A percentile compares a stretch with the other conserved stretches of the same genome.
Conservation (phyloP, 495 filamentous ascomycete genomes). For the Aspergillus incahuasiensis region DNA sequence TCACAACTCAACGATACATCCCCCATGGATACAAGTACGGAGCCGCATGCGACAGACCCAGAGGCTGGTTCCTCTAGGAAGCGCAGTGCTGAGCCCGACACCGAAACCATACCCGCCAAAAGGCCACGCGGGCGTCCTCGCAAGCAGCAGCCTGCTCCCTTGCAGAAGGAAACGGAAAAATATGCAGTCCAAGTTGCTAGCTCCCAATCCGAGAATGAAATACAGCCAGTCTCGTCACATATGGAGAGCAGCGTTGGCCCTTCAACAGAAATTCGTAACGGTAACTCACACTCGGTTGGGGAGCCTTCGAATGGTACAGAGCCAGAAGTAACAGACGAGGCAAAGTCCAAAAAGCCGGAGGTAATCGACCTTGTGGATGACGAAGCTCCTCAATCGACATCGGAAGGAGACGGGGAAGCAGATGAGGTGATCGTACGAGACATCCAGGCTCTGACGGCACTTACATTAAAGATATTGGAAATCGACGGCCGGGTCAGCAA, state of each 20-base stretch:
- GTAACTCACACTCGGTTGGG: background rate
- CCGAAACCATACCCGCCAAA: constrained; percentile 1
- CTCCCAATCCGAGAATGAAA: background rate
- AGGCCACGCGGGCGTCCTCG: constrained; percentile 2
- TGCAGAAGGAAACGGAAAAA: background rate
- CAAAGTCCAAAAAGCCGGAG: background rate
- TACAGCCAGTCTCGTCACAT: background rate
- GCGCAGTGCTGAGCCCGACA: constrained; percentile 13
- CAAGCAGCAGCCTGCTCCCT: background rate
- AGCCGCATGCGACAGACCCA: background rate
- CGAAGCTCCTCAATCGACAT: background rate
- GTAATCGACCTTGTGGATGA: background rate
- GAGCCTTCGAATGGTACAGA: background rate
- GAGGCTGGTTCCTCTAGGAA: constrained; percentile 11
- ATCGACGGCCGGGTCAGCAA: constrained; percentile 37
- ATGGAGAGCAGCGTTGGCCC: background rate
- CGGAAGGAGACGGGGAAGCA: background rate
- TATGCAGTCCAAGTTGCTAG: background rate
- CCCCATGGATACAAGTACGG: background rate
- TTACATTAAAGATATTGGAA: constrained; percentile 38
- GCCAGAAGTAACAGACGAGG: background rate
- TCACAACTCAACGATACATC: background rate
- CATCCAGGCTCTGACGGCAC: constrained; percentile 25
- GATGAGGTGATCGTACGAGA: constrained; percentile 31
- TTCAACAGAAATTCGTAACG: background rate